These are phyloP conservation scores for Xylona heveae DNA, from an alignment of 495 filamentous ascomycete species.

Conservation along the genomic window DNA sequence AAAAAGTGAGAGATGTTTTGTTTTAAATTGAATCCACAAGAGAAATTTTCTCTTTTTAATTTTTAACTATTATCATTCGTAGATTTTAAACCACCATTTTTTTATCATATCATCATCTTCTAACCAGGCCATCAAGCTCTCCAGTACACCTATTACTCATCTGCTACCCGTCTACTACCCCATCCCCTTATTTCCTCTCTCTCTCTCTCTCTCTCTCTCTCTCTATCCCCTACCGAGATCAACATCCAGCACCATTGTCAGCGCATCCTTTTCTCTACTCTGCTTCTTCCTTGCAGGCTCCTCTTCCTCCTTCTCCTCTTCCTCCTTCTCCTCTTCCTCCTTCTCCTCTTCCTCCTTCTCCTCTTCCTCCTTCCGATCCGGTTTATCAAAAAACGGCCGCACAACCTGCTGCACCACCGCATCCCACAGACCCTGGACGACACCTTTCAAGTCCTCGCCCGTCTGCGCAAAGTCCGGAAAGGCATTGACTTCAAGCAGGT, in stretches of 20 bases:
- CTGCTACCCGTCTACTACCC: too few species aligned
- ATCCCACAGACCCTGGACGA: conserved; percentile 59
- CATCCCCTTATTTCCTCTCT: too few species aligned
- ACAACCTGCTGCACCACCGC: conserved; percentile 47
- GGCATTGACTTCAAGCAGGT: conserved; percentile 83
- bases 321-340: conserved; percentile 13
- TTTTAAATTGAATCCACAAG: too few species aligned
- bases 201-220: background rate
- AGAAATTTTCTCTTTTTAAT: too few species aligned
- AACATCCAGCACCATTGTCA: conserved; percentile 38
- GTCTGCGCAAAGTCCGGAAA: conserved; percentile 93
- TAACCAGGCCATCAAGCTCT: too few species aligned
- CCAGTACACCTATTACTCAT: too few species aligned
- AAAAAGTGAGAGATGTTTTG: too few species aligned
- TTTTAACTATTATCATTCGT: too few species aligned
- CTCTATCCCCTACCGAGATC: conserved; percentile 31
- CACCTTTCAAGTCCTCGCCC: conserved; percentile 41
- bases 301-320: conserved; percentile 28
- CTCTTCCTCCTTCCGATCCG: conserved; percentile 2
- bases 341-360: conserved; percentile 11
- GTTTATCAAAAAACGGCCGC: conserved; percentile 31
- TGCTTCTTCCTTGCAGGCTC: too few species aligned
- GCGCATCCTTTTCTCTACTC: too few species aligned
- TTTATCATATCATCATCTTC: too few species aligned
- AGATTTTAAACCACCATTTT: too few species aligned